Evolutionary conservation across 495 filamentous ascomycete genomes (phyloP).

Genomic region (Aspergillus sclerotioniger): DNA sequence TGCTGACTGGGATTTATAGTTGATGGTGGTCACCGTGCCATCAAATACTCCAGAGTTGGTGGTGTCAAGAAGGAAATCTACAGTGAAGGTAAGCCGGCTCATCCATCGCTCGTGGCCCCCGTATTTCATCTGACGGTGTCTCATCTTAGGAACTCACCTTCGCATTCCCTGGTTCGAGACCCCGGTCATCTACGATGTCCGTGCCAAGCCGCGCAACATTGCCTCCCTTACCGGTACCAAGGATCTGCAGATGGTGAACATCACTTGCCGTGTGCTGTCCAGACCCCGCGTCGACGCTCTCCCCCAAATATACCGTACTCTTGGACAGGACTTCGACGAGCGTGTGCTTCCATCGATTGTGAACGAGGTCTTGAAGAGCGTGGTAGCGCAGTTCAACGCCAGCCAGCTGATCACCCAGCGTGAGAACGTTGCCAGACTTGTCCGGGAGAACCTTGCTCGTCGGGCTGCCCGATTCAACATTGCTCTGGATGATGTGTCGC

Average conservation of each 20-base stretch:
- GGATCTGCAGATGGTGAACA: slow-evolving; percentile 99
- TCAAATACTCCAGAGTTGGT: slow-evolving; percentile 92
- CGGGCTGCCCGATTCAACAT: slow-evolving; percentile 97
- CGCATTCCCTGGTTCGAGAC: slow-evolving; percentile 96
- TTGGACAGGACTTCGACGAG: slow-evolving; percentile 96
- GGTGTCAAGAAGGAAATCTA: slow-evolving; percentile 98
- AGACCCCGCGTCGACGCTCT: slow-evolving; percentile 83
- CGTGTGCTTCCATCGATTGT: slow-evolving; percentile 95
- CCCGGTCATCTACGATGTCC: slow-evolving; percentile 93
- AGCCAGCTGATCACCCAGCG: slow-evolving; percentile 97
- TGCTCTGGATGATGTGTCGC: slow-evolving; percentile 91
- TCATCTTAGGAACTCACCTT: slow-evolving; percentile 79
- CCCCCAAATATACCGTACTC: slow-evolving; percentile 93
- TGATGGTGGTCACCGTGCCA: slow-evolving; percentile 97
- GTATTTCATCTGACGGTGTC: slow-evolving; percentile 16
- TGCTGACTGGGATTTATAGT: slow-evolving; percentile 52
- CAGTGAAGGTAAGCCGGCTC: slow-evolving; percentile 67
- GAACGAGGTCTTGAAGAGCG: slow-evolving; percentile 97
- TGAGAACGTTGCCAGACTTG: slow-evolving; percentile 89
- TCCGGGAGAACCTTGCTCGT: slow-evolving; percentile 87
- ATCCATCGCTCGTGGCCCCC: not conserved
- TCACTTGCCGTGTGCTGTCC: slow-evolving; percentile 98
- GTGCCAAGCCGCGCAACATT: slow-evolving; percentile 94
- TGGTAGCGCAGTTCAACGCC: slow-evolving; percentile 98
- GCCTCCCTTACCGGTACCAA: slow-evolving; percentile 97